Percentiles rank a stretch among this genome's conserved stretches.
Evolutionary conservation across 139 green algal species (phyloP).

Genomic region (Pleodorina starrii): DNA sequence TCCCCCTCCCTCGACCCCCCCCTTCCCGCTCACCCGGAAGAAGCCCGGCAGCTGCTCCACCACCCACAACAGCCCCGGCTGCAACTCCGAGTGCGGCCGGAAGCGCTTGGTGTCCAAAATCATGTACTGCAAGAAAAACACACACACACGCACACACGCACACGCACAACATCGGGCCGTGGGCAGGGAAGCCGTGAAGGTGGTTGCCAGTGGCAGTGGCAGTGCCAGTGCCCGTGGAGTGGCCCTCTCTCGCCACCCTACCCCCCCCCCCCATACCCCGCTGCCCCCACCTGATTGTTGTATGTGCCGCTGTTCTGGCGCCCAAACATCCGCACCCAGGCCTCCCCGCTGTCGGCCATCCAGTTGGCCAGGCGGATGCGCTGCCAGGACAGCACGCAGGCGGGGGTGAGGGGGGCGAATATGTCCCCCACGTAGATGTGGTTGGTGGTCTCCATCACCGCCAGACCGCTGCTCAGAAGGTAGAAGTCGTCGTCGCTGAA

Average conservation of each 20-base stretch:
- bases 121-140: slow-evolving; percentile 59
- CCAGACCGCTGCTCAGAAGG: slow-evolving; percentile 69
- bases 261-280: neutral
- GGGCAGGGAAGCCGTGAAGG: too few species aligned
- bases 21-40: slow-evolving; percentile 19
- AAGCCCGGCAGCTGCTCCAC: slow-evolving; percentile 79
- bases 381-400: slow-evolving; percentile 80
- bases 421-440: slow-evolving; percentile 70
- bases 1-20: neutral
- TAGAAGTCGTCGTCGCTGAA: slow-evolving; percentile 76
- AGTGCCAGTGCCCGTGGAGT: neutral
- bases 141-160: too few species aligned
- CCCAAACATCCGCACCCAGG: slow-evolving; percentile 71
- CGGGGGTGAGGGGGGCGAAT: slow-evolving; percentile 25
- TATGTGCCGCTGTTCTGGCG: slow-evolving; percentile 79
- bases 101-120: slow-evolving; percentile 72
- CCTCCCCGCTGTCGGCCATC: slow-evolving; percentile 65
- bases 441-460: slow-evolving; percentile 79
- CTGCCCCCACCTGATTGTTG: slow-evolving; percentile 81
- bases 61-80: slow-evolving; percentile 76
- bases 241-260: neutral
- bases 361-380: slow-evolving; percentile 81
- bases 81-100: slow-evolving; percentile 59
- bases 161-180: too few species aligned
- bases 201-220: neutral